Evolutionary conservation across 73 alveolate species (phyloP), one percentile per base, ranked within the genome.

Genomic region (Paramecium biaurelia): DNA sequence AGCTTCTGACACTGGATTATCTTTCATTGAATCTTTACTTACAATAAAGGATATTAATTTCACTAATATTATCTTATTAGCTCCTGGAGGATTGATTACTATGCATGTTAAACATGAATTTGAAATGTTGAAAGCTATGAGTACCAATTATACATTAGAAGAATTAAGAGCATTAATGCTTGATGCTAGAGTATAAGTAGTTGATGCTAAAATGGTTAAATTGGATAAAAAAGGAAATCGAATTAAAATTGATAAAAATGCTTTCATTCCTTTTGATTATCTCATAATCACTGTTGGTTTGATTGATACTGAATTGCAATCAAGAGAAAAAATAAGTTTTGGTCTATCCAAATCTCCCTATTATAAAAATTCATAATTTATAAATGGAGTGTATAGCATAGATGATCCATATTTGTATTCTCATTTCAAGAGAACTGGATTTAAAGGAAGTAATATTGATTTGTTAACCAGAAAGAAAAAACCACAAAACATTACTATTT

Each of bases 41-140:
- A 94, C 99, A 11, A 97, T 97, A 72, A 96, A 98, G 89, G 98
- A 98, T 92, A 85, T 98, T 26, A 94, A 95, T 56, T 98, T 98
- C 94, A 94, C 99, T 35, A 97, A 98, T 93, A 97, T 98, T 18
- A 96, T 95, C 42, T 93, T 98, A 86, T 85, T 98, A 12, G 99
- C 99, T 70, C 99, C 99, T 56, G 99, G 99, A 15, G 99, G 99
- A 32, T 94, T 98, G 47, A 95, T 98, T 57, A 97, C 98, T 85
- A 98, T 97, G 92, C 99, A 98, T 90, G 95, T 96, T 47, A 97
- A 92, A 42, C 89, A 92, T n/a, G 98, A 97, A 85, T 76, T 76
- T 24, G 96, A 93, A 85, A 96, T 95, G 95, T 85, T 98, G 93
- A 97, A 97, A 92, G 98, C 98, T 30, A 93, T 95, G 74, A 93